Conservation (phyloP, 345 rosid genomes). For the Rhodamnia rubescens region DNA sequence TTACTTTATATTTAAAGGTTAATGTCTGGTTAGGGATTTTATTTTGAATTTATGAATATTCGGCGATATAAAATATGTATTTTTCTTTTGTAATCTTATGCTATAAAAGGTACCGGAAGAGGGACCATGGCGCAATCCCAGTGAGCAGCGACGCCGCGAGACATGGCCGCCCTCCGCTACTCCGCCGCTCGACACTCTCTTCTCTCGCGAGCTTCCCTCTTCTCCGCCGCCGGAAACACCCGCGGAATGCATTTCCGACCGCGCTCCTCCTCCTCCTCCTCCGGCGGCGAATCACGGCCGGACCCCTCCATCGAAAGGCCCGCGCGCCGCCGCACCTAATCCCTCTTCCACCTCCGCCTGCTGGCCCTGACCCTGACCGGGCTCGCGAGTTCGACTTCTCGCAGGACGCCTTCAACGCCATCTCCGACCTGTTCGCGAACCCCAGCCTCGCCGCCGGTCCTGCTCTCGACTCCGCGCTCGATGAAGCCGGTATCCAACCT, state of each 20-base stretch:
- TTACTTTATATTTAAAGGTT: no score
- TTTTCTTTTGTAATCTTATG: not conserved
- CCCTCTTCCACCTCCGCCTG: conserved; percentile 7
- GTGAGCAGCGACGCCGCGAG: not conserved
- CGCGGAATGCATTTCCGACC: conserved; percentile 7
- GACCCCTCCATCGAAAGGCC: conserved; percentile 29
- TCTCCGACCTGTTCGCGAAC: conserved; percentile 42
- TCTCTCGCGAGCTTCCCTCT: not conserved
- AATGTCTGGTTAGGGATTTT: not conserved
- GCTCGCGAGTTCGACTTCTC: conserved; percentile 10
- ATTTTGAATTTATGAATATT: not conserved
- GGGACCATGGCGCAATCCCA: not conserved
- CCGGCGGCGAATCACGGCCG: conserved; percentile 20
- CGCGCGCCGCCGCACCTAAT: conserved; percentile 6
- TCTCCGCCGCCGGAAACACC: not conserved
- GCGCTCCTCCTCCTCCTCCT: not conserved
- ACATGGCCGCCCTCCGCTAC: conserved; percentile 20
- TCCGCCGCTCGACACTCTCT: conserved; percentile 5
- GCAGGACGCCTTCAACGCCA: conserved; percentile 24
- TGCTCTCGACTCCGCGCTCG: conserved; percentile 38
- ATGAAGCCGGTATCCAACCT: conserved; percentile 46
- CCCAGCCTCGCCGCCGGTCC: conserved; percentile 25
- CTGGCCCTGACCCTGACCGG: not conserved
- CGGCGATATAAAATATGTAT: not conserved
- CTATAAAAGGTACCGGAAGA: not conserved